phyloP scores from a whole-genome alignment of 805 yeast species.

The Saturnispora silvae region DNA sequence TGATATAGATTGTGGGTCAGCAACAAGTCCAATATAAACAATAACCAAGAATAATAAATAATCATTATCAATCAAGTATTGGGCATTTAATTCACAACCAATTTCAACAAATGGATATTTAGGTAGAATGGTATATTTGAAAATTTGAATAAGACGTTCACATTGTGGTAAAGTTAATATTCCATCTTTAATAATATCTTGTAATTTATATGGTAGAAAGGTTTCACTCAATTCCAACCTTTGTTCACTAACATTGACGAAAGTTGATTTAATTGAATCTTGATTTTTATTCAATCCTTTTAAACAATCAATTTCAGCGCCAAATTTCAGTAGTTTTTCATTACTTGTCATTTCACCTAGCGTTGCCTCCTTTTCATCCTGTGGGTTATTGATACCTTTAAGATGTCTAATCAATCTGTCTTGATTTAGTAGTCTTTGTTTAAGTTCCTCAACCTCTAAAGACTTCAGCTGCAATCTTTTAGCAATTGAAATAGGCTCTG shows the following conservation, averaged over 20 bases:
- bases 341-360: constrained; percentile 1
- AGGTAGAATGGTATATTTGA: constrained; percentile 35
- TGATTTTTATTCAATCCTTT: constrained; percentile 25
- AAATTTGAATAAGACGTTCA: constrained; percentile 37
- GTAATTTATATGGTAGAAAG: constrained; percentile 13
- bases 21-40: constrained; percentile 48
- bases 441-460: constrained; percentile 17
- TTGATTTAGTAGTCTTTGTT: constrained; percentile 9
- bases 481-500: constrained; percentile 5
- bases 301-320: constrained; percentile 31
- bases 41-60: constrained; percentile 59
- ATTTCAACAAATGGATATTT: constrained; percentile 50
- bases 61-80: constrained; percentile 35
- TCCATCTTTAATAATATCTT: constrained; percentile 50
- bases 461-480: constrained; percentile 20
- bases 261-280: constrained; percentile 30
- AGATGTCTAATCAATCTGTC: constrained; percentile 9
- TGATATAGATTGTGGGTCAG: constrained; percentile 21
- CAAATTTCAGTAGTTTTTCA: constrained; percentile 25
- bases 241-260: constrained; percentile 36
- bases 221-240: constrained; percentile 27
- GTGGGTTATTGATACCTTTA: constrained; percentile 10
- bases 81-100: constrained; percentile 33
- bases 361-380: constrained; percentile 13
- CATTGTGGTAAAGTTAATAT: constrained; percentile 54